phyloP scores from a whole-genome alignment of 805 yeast genomes.

The Wickerhamiella kurtzmanii region DNA sequence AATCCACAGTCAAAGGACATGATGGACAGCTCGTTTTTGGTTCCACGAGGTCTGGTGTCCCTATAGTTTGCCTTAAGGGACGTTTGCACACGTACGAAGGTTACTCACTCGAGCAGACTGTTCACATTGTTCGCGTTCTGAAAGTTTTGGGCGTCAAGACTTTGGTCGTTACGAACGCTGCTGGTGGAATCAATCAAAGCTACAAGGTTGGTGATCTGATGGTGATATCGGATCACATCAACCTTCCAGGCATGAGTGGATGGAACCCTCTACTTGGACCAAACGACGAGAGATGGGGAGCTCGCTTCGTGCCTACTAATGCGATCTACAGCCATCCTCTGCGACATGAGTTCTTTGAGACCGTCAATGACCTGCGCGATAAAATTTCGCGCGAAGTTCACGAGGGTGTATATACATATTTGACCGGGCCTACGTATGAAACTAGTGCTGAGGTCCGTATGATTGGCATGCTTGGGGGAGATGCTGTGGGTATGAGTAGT shows the following conservation, averaged over 20 bases:
- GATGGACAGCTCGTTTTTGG: conserved; percentile 76
- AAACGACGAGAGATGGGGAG: conserved; percentile 61
- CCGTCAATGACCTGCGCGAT: conserved; percentile 35
- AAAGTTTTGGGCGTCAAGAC: conserved; percentile 44
- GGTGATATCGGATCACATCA: conserved; percentile 81
- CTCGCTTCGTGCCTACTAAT: conserved; percentile 68
- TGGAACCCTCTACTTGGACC: conserved; percentile 79
- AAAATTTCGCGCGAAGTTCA: conserved; percentile 43
- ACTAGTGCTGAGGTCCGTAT: conserved; percentile 81
- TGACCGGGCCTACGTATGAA: conserved; percentile 90
- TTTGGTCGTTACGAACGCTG: conserved; percentile 86
- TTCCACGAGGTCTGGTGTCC: conserved; percentile 37
- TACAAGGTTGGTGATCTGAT: conserved; percentile 78
- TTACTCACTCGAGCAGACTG: conserved; percentile 63
- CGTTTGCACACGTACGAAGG: conserved; percentile 91
- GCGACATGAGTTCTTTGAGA: conserved; percentile 45
- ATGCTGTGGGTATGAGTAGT: conserved; percentile 95
- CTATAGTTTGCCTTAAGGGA: conserved; percentile 89
- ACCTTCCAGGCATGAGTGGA: conserved; percentile 84
- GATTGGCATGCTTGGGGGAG: conserved; percentile 64
- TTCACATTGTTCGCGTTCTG: conserved; percentile 74
- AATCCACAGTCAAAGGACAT: conserved; percentile 84
- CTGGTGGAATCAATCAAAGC: conserved; percentile 66
- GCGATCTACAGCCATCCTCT: conserved; percentile 77
- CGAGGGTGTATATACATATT: conserved; percentile 79